Conservation (phyloP, 345 rosid species). For the Iberis pinnata region DNA sequence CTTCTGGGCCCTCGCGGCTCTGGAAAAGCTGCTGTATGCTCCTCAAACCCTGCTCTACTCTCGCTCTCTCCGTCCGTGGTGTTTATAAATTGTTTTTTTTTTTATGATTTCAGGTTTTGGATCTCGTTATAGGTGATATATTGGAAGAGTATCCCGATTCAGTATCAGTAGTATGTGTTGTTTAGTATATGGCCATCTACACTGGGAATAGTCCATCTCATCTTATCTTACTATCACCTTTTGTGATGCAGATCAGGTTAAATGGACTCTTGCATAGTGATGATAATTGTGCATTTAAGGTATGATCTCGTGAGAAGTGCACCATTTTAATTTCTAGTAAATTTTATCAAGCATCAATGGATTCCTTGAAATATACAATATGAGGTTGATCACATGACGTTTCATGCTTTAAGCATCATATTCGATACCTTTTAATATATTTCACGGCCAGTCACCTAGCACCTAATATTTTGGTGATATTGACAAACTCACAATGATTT, state of each 20-base stretch:
- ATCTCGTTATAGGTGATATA: conserved; percentile 67
- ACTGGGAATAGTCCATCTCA: background rate
- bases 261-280: conserved; percentile 86
- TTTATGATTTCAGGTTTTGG: conserved; percentile 51
- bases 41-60: background rate
- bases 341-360: background rate
- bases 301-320: too few relatives aligned
- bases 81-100: background rate
- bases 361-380: background rate
- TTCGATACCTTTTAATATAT: background rate
- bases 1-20: conserved; percentile 94
- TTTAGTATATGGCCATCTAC: background rate
- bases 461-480: background rate
- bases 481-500: conserved; percentile 9
- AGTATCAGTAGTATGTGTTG: conserved; percentile 55
- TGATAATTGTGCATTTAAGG: conserved; percentile 80
- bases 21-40: conserved; percentile 65
- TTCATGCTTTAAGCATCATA: background rate
- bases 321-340: too few relatives aligned
- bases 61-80: background rate
- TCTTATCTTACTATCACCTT: background rate
- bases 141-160: conserved; percentile 59
- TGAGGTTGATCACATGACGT: background rate
- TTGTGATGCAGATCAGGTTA: conserved; percentile 63
- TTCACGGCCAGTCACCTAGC: too few relatives aligned